These are phyloP conservation scores for Lasiodiplodia citricola DNA, from an alignment of 2,329 filamentous ascomycete genomes.

Conservation along the genomic window DNA sequence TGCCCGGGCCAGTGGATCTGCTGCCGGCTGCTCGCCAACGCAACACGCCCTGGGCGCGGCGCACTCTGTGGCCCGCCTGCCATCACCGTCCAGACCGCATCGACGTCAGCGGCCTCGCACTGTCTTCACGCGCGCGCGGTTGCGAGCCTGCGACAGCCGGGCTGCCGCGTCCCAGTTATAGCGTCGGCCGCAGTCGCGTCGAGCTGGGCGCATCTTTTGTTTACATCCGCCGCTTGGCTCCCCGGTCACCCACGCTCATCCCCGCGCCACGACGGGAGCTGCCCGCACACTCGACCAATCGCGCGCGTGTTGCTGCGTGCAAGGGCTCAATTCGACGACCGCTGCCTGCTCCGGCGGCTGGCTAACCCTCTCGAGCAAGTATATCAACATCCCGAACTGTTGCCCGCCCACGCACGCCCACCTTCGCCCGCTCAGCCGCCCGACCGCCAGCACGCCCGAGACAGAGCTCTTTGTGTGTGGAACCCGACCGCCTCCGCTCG, in stretches of 20 bases:
- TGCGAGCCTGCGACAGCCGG: conserved; percentile 1
- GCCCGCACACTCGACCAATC: conserved; percentile 12
- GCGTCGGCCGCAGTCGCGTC: not conserved
- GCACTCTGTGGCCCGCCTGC: conserved; percentile 5
- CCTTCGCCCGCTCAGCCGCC: not conserved
- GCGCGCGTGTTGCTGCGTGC: conserved; percentile 21
- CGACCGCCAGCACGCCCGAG: not conserved
- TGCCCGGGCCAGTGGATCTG: not conserved
- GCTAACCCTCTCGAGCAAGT: conserved; percentile 21
- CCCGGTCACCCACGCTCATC: conserved; percentile 23
- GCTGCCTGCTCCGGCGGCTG: conserved; percentile 9
- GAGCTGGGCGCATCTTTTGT: conserved; percentile 9
- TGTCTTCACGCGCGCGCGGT: conserved; percentile 13
- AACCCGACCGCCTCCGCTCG: conserved; percentile 7
- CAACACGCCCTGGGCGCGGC: conserved; percentile 11
- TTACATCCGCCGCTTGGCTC: conserved; percentile 5
- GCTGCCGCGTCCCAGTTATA: conserved; percentile 7
- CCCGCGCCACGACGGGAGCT: conserved; percentile 14
- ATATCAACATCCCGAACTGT: conserved; percentile 21
- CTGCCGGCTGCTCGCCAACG: conserved; percentile 6
- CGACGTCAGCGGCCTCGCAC: conserved; percentile 16
- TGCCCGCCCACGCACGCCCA: conserved; percentile 4
- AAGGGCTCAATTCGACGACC: conserved; percentile 17
- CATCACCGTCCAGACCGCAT: not conserved
- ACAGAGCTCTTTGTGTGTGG: not conserved